Evolutionary conservation across 2,329 filamentous ascomycete genomes (phyloP).

Genomic region (Ceratocystis cacaofunesta): DNA sequence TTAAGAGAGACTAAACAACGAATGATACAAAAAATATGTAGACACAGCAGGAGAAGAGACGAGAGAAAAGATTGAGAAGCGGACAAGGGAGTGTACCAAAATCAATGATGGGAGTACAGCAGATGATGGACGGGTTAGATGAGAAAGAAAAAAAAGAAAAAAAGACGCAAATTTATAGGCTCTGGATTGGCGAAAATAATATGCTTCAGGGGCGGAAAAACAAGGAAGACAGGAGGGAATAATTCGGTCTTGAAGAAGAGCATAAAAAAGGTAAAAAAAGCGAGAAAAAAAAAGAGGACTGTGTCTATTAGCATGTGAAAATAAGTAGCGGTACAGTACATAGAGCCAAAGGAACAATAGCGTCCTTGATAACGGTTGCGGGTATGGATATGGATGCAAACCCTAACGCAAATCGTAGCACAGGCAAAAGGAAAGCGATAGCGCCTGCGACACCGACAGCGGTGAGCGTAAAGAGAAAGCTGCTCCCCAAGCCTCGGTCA

Average conservation of each 20-base stretch:
- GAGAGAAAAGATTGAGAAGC: not conserved
- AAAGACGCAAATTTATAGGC: not conserved
- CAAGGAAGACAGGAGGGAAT: conserved; percentile 1
- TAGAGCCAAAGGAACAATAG: too few species aligned
- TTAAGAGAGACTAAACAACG: too few species aligned
- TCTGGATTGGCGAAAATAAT: not conserved
- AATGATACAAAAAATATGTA: not conserved
- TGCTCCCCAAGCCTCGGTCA: too few species aligned
- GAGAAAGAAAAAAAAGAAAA: not conserved
- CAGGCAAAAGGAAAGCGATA: too few species aligned
- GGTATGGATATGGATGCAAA: too few species aligned
- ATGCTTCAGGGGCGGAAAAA: not conserved
- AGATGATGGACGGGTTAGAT: too few species aligned
- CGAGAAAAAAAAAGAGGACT: not conserved
- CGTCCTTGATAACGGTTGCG: too few species aligned
- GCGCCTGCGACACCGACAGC: too few species aligned
- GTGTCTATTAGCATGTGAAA: too few species aligned
- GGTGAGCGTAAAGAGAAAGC: too few species aligned
- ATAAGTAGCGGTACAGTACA: too few species aligned
- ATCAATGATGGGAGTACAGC: not conserved
- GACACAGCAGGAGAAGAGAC: not conserved
- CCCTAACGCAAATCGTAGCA: too few species aligned
- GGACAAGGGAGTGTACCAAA: not conserved
- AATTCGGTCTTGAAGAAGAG: not conserved
- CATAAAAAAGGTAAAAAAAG: not conserved